phyloP scores from a whole-genome alignment of 805 yeast genomes.

The Torulaspora maleeae region DNA sequence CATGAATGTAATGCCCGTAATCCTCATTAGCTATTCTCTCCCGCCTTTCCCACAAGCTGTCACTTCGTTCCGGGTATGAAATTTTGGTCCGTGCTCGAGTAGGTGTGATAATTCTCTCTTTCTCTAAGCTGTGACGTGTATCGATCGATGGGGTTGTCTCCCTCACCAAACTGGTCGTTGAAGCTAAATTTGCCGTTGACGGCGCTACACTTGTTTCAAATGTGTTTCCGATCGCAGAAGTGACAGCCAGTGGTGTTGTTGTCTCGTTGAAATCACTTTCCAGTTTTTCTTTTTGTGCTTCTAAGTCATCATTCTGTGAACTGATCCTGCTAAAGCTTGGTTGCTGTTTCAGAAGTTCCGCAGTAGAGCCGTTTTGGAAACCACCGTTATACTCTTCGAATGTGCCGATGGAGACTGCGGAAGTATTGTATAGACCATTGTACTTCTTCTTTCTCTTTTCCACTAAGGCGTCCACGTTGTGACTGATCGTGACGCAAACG shows the following conservation, averaged over 20 bases:
- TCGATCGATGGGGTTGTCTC: conserved; percentile 7
- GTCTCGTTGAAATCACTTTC: conserved; percentile 4
- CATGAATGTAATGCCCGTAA: conserved; percentile 12
- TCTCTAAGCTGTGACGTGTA: background rate
- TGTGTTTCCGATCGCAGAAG: conserved; percentile 4
- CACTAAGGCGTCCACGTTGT: conserved; percentile 46
- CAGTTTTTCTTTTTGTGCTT: conserved; percentile 2
- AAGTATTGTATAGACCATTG: conserved; percentile 3
- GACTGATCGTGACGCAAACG: conserved; percentile 57
- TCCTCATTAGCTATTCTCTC: conserved; percentile 21
- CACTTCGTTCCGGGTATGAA: conserved; percentile 11
- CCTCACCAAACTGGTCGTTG: background rate
- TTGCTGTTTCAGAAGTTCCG: conserved; percentile 6
- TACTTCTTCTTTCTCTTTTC: conserved; percentile 20
- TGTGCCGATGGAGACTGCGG: conserved; percentile 1
- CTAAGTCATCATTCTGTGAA: conserved; percentile 1
- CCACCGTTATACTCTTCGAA: conserved; percentile 1
- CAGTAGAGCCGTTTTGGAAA: conserved; percentile 7
- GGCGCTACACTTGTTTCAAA: background rate
- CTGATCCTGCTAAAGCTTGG: conserved; percentile 6
- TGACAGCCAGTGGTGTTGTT: conserved; percentile 7
- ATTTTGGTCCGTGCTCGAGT: conserved; percentile 8
- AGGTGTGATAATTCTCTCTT: conserved; percentile 11
- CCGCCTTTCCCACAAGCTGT: conserved; percentile 18
- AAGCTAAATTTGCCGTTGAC: background rate